Conservation (phyloP, 495 filamentous ascomycete genomes). For the Xylaria scruposa region DNA sequence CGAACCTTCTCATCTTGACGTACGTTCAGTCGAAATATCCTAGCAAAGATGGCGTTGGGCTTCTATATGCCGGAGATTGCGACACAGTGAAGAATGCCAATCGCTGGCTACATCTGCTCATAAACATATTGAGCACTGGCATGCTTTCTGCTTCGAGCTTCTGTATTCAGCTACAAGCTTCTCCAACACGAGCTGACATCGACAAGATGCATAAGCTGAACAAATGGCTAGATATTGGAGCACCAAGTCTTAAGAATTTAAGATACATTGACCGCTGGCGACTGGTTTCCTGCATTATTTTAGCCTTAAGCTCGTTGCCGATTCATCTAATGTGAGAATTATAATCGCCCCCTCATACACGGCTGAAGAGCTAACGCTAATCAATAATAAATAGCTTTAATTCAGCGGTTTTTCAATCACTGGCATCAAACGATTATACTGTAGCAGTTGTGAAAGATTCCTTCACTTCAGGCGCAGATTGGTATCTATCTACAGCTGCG, state of each 20-base stretch:
- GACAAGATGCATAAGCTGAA: conserved; percentile 43
- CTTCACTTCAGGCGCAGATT: conserved; percentile 33
- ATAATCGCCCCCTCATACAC: neutral
- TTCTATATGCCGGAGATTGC: neutral
- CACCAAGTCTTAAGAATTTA: conserved; percentile 48
- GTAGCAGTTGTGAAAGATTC: conserved; percentile 43
- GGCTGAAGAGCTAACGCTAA: conserved; percentile 1
- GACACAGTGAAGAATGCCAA: neutral
- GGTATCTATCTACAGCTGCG: conserved; percentile 25
- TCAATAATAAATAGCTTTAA: conserved; percentile 45
- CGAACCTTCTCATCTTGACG: neutral
- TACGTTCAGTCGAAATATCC: conserved; percentile 6
- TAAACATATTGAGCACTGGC: conserved; percentile 3
- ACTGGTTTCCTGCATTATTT: conserved; percentile 39
- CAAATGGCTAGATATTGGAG: conserved; percentile 51
- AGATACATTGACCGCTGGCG: conserved; percentile 36
- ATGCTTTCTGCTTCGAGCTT: neutral
- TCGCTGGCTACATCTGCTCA: neutral
- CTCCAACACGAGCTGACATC: conserved; percentile 48
- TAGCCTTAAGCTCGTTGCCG: conserved; percentile 44
- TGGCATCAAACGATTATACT: conserved; percentile 47
- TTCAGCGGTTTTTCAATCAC: conserved; percentile 49
- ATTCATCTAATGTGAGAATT: conserved; percentile 42
- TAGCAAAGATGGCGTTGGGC: neutral
- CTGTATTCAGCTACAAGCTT: conserved; percentile 48